phyloP scores from a whole-genome alignment of 2,329 filamentous ascomycete genomes.

The Botryotinia calthae region DNA sequence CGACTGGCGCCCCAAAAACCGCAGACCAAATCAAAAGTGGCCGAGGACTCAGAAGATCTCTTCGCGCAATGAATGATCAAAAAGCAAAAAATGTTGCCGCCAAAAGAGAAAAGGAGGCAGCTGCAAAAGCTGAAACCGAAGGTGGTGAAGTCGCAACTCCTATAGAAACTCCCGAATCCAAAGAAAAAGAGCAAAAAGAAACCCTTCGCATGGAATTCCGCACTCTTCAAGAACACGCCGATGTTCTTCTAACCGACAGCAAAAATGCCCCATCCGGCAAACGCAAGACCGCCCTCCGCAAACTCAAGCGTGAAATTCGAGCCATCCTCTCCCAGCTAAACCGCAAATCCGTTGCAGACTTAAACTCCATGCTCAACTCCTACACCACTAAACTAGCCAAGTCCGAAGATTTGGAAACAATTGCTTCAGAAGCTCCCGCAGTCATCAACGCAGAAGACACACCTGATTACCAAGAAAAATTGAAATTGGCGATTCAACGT shows the following conservation, averaged over 20 bases:
- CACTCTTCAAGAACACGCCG: constrained; percentile 8
- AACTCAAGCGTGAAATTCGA: constrained; percentile 15
- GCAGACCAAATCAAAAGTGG: constrained; percentile 29
- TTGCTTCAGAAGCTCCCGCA: not conserved
- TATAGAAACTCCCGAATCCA: constrained; percentile 23
- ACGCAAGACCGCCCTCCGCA: constrained; percentile 22
- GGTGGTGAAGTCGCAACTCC: not conserved
- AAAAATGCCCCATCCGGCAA: constrained; percentile 14
- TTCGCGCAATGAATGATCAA: constrained; percentile 24
- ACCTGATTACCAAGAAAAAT: constrained; percentile 22
- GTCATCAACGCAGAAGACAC: constrained; percentile 26
- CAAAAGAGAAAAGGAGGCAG: constrained; percentile 28
- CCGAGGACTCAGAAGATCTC: constrained; percentile 23
- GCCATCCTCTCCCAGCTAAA: not conserved
- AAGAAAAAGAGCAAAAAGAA: not conserved
- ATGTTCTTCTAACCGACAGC: constrained; percentile 3
- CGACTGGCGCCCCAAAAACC: constrained; percentile 73
- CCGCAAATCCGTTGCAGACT: not conserved
- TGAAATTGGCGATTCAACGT: constrained; percentile 23
- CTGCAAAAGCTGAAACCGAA: constrained; percentile 25
- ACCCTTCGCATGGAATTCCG: constrained; percentile 13
- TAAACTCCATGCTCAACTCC: not conserved
- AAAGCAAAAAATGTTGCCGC: constrained; percentile 11
- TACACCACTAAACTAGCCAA: constrained; percentile 6
- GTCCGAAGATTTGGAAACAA: not conserved